phyloP scores from a whole-genome alignment of 352 stramenopile genomes.

The Phytophthora pini region DNA sequence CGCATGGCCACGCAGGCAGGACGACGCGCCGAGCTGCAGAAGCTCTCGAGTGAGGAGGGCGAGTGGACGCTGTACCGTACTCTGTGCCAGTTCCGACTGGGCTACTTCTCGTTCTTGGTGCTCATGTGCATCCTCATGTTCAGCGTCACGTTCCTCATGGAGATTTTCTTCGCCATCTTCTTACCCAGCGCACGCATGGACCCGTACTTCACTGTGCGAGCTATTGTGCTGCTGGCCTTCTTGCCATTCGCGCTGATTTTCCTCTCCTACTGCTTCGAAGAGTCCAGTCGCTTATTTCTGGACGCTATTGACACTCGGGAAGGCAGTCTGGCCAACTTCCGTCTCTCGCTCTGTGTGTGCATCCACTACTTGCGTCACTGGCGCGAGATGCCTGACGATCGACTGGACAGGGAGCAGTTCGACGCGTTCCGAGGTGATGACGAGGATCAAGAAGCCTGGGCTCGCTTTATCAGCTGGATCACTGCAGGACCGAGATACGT shows the following conservation, averaged over 20 bases:
- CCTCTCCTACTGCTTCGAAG: slow-evolving; percentile 90
- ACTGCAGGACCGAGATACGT: slow-evolving; percentile 48
- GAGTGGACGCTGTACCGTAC: slow-evolving; percentile 83
- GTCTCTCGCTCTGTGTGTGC: slow-evolving; percentile 81
- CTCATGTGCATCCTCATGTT: slow-evolving; percentile 92
- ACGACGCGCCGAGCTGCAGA: slow-evolving; percentile 72
- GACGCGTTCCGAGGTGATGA: slow-evolving; percentile 59
- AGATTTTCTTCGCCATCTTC: slow-evolving; percentile 93
- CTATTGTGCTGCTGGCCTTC: slow-evolving; percentile 69
- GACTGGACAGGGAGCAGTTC: slow-evolving; percentile 59
- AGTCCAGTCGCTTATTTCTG: slow-evolving; percentile 81
- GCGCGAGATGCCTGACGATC: slow-evolving; percentile 82
- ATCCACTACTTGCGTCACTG: slow-evolving; percentile 87
- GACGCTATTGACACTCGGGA: slow-evolving; percentile 89
- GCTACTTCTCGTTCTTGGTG: slow-evolving; percentile 90
- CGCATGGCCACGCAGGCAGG: slow-evolving; percentile 67
- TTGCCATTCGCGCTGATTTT: slow-evolving; percentile 83
- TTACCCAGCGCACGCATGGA: slow-evolving; percentile 77
- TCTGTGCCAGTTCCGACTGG: slow-evolving; percentile 86
- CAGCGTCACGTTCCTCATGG: slow-evolving; percentile 89
- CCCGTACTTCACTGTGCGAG: slow-evolving; percentile 74
- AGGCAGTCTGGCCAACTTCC: slow-evolving; percentile 83
- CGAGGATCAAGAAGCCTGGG: slow-evolving; percentile 72
- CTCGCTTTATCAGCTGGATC: slow-evolving; percentile 47
- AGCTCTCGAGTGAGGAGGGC: slow-evolving; percentile 62